These are phyloP conservation scores for Ophiostoma piceae DNA, from an alignment of 2,329 filamentous ascomycete genomes.

Conservation along the genomic window DNA sequence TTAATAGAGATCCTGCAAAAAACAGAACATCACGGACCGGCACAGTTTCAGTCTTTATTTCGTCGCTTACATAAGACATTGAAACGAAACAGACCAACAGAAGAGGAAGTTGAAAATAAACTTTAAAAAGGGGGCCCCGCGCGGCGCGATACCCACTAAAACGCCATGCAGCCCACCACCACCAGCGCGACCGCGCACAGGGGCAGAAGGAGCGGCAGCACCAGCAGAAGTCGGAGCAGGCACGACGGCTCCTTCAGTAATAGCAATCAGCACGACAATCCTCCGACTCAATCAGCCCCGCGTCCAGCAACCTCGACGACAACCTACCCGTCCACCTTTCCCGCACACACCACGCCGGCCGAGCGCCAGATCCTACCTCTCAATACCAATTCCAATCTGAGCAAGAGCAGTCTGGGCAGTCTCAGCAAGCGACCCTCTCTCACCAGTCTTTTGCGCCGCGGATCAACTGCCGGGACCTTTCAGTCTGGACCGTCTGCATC, in stretches of 20 bases:
- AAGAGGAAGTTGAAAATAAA: neutral
- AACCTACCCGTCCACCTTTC: neutral
- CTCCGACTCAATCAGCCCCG: neutral
- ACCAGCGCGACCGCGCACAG: neutral
- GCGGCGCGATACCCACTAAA: neutral
- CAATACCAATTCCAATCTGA: neutral
- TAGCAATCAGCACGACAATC: neutral
- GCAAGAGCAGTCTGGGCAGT: neutral
- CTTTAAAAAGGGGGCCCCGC: neutral
- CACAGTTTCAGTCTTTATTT: neutral
- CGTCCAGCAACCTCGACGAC: neutral
- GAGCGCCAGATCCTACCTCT: neutral
- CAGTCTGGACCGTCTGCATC: neutral
- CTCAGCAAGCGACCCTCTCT: neutral
- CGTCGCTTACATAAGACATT: neutral
- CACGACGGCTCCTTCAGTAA: neutral
- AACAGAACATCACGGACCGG: neutral
- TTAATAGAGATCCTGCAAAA: no score
- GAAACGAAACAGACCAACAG: neutral
- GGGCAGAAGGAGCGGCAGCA: neutral
- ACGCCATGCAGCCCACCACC: constrained; percentile 9
- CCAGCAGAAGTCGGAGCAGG: neutral
- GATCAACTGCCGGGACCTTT: neutral
- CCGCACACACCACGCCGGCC: neutral
- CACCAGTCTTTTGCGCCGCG: neutral